Evolutionary conservation across 108 stramenopile species (phyloP), one percentile per base, ranked within the genome.

Genomic region (Thalassiosira profunda): DNA sequence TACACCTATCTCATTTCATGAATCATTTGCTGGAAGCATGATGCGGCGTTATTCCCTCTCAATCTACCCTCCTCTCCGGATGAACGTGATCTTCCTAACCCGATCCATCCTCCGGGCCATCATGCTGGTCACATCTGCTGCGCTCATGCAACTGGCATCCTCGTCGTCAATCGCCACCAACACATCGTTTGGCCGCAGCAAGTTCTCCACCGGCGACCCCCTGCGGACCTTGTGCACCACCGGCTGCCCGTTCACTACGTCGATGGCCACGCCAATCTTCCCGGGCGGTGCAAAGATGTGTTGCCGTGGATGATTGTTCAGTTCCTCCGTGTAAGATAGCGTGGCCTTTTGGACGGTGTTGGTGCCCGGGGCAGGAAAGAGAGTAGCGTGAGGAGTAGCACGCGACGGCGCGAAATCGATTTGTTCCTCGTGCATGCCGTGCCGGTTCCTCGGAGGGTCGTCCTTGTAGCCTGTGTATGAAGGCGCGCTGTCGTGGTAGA

Each of bases 91-190:
- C 29, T 62, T 83, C 65, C 92, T 44, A 21, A 57, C 20, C 56
- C 74, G 61, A 35, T 85, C 70, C 47, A 87, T 86, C 14, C 84
- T 82, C 58, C 79, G 85, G 35, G 70, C 78, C 78, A 79, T 79
- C 43, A 74, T 35, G 25, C 59, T 47, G 9, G 78, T 79, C 14
- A 79, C 63, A 54, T 79, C 73, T n/a, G 78, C 78, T 25, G 78
- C 72, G 37, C 59, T 70, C 73, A 79, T 70, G 56, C 58, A 65
- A 26, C 67, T 74, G 20, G 73, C 74, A 63, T 79, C 78, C 30
- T 70, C 70, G 40, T 72, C 78, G 54, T 79, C 78, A 25, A 79
- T 74, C 6, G 72, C 67, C 67, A 74, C 28, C 25, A 79, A 68
- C 31, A 74, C 36, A 54, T 79, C 78, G 4, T 52, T 44, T n/a